phyloP scores from a whole-genome alignment of 257 asterid genomes.

The Lantana camara region DNA sequence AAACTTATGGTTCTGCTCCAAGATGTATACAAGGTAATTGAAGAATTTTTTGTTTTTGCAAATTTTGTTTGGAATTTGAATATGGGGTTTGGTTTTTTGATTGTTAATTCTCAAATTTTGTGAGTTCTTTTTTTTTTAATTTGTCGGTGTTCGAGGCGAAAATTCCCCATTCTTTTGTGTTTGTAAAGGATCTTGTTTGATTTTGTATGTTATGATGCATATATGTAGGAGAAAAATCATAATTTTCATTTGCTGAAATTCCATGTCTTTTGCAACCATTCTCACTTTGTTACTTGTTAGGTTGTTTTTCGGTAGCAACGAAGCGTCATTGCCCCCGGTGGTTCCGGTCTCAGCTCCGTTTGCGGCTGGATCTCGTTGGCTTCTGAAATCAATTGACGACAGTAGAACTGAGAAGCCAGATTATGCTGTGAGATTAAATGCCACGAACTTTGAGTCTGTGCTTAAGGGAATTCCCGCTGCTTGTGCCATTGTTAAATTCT shows the following conservation, averaged over 20 bases:
- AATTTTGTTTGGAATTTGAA: no score
- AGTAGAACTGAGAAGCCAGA: constrained; percentile 43
- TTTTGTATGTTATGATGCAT: no score
- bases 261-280: constrained; percentile 35
- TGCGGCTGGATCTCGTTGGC: constrained; percentile 59
- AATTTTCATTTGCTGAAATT: constrained; percentile 22
- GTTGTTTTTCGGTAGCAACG: constrained; percentile 33
- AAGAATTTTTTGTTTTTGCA: no score
- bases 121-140: no score
- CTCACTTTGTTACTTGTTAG: constrained; percentile 38
- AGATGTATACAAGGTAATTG: no score
- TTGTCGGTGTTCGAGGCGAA: no score
- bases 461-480: constrained; percentile 71
- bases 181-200: no score
- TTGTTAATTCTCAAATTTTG: no score
- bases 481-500: constrained; percentile 81
- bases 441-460: constrained; percentile 68
- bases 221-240: no score
- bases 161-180: no score
- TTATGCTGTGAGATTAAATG: constrained; percentile 69
- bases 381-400: constrained; percentile 57
- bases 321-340: constrained; percentile 11
- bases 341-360: constrained; percentile 32
- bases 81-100: no score
- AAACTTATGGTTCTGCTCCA: no score